These are phyloP conservation scores for Xylariaceae sp. DNA, from an alignment of 2,329 filamentous ascomycete genomes.

Conservation along the genomic window DNA sequence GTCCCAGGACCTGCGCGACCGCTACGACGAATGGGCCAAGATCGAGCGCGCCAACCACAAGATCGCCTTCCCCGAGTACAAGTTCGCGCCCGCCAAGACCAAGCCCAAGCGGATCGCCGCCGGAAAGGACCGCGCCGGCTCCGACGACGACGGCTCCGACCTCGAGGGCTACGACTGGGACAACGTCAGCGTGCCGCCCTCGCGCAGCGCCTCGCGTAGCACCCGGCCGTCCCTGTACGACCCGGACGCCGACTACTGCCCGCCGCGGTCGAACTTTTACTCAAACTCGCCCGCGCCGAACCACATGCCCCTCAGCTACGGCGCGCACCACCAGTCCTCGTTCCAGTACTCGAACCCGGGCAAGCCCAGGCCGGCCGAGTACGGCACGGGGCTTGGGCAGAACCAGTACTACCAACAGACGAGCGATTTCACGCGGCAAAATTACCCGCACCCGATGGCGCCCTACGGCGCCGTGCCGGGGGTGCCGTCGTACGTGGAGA, in stretches of 20 bases:
- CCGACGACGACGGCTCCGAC: constrained; percentile 45
- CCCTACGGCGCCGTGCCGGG: constrained; percentile 5
- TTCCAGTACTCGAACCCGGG: constrained; percentile 41
- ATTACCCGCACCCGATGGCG: constrained; percentile 20
- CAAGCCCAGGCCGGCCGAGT: constrained; percentile 43
- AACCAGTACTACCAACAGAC: constrained; percentile 44
- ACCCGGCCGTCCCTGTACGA: constrained; percentile 36
- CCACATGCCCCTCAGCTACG: constrained; percentile 7
- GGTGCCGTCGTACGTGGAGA: constrained; percentile 20
- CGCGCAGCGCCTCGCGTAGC: constrained; percentile 36
- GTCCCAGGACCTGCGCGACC: constrained; percentile 68
- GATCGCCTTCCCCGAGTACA: constrained; percentile 85
- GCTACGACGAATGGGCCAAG: constrained; percentile 78
- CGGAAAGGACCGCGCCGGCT: constrained; percentile 34
- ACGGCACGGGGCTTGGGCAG: constrained; percentile 36
- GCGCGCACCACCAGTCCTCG: constrained; percentile 33
- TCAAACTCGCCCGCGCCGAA: constrained; percentile 12
- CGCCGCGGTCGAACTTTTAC: constrained; percentile 18
- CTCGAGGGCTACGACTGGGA: constrained; percentile 51
- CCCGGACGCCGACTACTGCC: constrained; percentile 35
- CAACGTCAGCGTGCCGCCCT: constrained; percentile 33
- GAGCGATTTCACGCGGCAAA: constrained; percentile 24
- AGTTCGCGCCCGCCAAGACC: constrained; percentile 84
- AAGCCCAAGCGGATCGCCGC: constrained; percentile 41
- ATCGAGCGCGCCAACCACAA: constrained; percentile 84